phyloP scores from a whole-genome alignment of 192 early-diverging fungal species.

The Coemansia sp. region DNA sequence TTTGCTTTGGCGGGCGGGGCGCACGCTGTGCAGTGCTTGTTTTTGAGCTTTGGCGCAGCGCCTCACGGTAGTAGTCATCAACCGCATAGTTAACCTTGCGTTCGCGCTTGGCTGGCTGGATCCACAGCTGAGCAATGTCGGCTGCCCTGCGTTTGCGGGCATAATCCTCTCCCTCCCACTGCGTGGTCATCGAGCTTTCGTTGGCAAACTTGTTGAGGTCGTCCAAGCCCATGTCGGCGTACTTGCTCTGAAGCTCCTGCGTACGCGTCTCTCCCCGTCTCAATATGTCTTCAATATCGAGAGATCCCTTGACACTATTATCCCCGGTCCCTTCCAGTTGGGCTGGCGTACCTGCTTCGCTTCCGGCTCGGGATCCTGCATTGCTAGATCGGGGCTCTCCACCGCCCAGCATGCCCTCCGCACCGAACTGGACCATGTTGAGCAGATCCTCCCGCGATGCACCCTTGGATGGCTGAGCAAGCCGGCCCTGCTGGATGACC shows the following conservation, averaged over 20 bases:
- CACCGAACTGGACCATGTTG: slow-evolving; percentile 97
- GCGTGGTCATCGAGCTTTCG: slow-evolving; percentile 70
- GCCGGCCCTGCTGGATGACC: slow-evolving; percentile 97
- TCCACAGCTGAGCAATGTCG: slow-evolving; percentile 66
- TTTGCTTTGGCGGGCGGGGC: slow-evolving; percentile 67
- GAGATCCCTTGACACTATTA: slow-evolving; percentile 13
- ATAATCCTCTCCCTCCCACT: slow-evolving; percentile 98
- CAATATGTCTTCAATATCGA: slow-evolving; percentile 82
- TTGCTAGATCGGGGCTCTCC: slow-evolving; percentile 17
- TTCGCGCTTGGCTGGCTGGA: slow-evolving; percentile 93
- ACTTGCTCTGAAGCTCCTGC: slow-evolving; percentile 84
- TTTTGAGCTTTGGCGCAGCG: slow-evolving; percentile 68
- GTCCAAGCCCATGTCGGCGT: slow-evolving; percentile 85
- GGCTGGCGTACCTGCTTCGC: slow-evolving; percentile 32
- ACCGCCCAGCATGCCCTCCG: slow-evolving; percentile 76
- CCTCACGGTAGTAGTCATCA: slow-evolving; percentile 91
- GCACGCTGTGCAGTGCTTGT: slow-evolving; percentile 60
- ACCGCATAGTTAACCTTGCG: slow-evolving; percentile 89
- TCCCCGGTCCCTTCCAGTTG: slow-evolving; percentile 48
- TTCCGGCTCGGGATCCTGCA: slow-evolving; percentile 28
- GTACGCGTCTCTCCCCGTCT: slow-evolving; percentile 86
- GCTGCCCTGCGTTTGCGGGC: slow-evolving; percentile 62
- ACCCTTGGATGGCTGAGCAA: slow-evolving; percentile 69
- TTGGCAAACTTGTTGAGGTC: slow-evolving; percentile 89
- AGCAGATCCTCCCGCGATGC: slow-evolving; percentile 62